phyloP scores from a whole-genome alignment of 768 basidiomycete species.

The Lentinula sp. region DNA sequence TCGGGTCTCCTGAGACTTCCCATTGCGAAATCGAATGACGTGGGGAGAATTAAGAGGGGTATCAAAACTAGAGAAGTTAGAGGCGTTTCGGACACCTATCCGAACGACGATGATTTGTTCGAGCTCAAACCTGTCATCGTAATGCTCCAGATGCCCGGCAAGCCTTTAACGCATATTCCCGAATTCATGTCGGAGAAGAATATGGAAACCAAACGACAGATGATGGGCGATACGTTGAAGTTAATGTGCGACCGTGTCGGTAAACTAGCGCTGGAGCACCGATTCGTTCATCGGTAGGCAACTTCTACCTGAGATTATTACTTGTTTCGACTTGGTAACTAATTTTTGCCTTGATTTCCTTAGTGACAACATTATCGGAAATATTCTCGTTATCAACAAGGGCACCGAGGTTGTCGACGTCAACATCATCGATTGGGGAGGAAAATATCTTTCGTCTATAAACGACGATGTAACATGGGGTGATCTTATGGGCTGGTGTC shows the following conservation, averaged over 20 bases:
- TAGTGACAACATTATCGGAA: constrained; percentile 4
- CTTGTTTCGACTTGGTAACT: no score
- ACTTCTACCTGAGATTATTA: no score
- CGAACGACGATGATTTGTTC: background rate
- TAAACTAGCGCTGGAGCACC: background rate
- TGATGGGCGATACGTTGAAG: background rate
- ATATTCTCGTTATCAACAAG: background rate
- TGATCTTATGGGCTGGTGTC: constrained; percentile 3
- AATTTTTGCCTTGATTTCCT: background rate
- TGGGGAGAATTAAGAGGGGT: background rate
- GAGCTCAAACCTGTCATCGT: constrained; percentile 4
- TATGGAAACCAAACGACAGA: background rate
- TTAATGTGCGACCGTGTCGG: constrained; percentile 1
- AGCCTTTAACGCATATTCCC: background rate
- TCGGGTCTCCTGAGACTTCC: background rate
- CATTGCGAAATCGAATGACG: background rate
- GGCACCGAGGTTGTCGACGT: background rate
- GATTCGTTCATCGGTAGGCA: constrained; percentile 1
- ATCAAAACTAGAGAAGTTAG: background rate
- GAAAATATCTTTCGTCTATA: constrained; percentile 1
- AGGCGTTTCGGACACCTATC: background rate
- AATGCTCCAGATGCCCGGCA: background rate
- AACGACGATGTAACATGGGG: constrained; percentile 1
- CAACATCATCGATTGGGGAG: constrained; percentile 2
- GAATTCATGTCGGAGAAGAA: background rate